Evolutionary conservation across 495 filamentous ascomycete species (phyloP), one percentile per base, ranked within the genome.

Genomic region (Hapsidospora chrysogenum): DNA sequence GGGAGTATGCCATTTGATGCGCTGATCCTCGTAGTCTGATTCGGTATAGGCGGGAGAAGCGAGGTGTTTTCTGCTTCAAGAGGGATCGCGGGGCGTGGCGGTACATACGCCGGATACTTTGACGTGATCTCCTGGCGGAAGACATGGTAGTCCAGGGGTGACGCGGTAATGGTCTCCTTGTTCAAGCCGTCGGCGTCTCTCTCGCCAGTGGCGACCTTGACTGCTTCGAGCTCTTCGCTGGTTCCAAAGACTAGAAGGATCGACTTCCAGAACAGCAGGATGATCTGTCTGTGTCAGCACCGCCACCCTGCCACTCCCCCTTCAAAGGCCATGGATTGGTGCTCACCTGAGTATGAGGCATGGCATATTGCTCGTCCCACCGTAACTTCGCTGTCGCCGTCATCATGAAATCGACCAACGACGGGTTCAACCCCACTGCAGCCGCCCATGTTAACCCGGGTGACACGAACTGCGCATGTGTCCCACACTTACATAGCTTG

Each of bases 91-190:
- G 82, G 75, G 17, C 72, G 76, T 16, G 89, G 92, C 3, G 89
- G 87, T 40, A 85, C 76, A 53, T 96, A 97, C 3, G 92, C 80
- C 4, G 89, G 89, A 48, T 97, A 97, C 59, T 97, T 97, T 0
- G 89, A 96, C n/a, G 76, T 92, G 43, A 97, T 85, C 53, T 97
- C 89, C 52, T 96, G 87, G 17, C 92, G 76, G 49, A 97, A 97
- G 9, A 83, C 64, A 49, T 96, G 87, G 48, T 97, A 97, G 47
- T 97, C 92, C 8, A 97, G 63, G 9, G 92, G 89, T 8, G 86
- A 93, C 4, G 89, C 85, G 1, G 77, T 92, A 37, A 97, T 84
- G 25, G 84, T 55, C 53, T 53, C 57, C 39, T 64, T 68, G 13
- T 57, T 50, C 29, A 66, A 60, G 29, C 60, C 61, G 21, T 64